Evolutionary conservation across 352 stramenopile genomes (phyloP).

Genomic region (Pythium rishiriense): DNA sequence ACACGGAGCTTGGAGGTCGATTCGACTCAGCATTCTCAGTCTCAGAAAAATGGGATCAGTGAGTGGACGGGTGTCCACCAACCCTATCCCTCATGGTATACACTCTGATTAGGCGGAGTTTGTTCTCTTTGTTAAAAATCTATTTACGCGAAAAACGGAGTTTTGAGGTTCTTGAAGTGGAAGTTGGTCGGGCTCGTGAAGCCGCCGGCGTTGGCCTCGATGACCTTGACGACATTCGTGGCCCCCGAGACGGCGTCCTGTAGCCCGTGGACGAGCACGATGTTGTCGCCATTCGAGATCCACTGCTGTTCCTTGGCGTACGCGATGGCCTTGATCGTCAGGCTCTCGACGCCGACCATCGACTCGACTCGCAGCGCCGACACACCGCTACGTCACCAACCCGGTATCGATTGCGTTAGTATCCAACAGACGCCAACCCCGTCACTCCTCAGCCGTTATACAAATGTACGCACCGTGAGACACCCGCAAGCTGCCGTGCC

Average conservation of each 20-base stretch:
- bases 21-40: slow-evolving; percentile 11
- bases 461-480: slow-evolving; percentile 64
- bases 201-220: slow-evolving; percentile 65
- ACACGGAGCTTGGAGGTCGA: background rate
- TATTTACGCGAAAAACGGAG: slow-evolving; percentile 26
- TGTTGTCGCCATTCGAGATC: slow-evolving; percentile 82
- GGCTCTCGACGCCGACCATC: slow-evolving; percentile 82
- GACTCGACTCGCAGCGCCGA: slow-evolving; percentile 64
- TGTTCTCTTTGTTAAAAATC: background rate
- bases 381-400: slow-evolving; percentile 49
- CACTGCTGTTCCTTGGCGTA: slow-evolving; percentile 79
- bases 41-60: background rate
- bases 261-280: slow-evolving; percentile 90
- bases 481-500: slow-evolving; percentile 69
- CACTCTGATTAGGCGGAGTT: background rate
- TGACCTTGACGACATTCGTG: slow-evolving; percentile 91
- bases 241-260: slow-evolving; percentile 78
- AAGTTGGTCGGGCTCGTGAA: slow-evolving; percentile 74
- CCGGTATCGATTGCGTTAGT: background rate
- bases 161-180: slow-evolving; percentile 57
- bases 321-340: slow-evolving; percentile 86
- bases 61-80: background rate
- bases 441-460: background rate
- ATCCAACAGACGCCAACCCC: background rate
- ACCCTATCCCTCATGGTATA: background rate